These are phyloP conservation scores for Eutreptiella sp. DNA, from an alignment of 208 protist genomes.

Conservation along the genomic window DNA sequence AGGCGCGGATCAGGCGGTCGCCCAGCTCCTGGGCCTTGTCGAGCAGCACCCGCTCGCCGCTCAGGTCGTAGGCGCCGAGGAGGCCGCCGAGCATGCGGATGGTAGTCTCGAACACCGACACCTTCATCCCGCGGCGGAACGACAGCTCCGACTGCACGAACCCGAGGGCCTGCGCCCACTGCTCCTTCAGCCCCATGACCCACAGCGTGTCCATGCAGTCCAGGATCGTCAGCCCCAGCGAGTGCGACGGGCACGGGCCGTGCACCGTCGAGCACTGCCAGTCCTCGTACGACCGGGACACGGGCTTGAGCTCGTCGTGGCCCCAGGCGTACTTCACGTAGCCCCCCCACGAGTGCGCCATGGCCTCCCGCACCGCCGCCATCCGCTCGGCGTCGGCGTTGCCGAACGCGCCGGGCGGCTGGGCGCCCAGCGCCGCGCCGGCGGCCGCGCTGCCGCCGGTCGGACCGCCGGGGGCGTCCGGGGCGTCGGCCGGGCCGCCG, in stretches of 20 bases:
- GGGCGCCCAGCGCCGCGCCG: too few relatives aligned
- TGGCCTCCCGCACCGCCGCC: constrained; percentile 1
- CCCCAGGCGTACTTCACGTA: constrained; percentile 59
- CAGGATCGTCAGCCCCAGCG: constrained; percentile 53
- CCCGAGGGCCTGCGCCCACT: constrained; percentile 40
- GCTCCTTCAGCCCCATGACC: constrained; percentile 54
- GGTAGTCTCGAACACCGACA: constrained; percentile 62
- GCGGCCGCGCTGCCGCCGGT: too few relatives aligned
- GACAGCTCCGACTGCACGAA: constrained; percentile 38
- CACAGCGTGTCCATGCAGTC: constrained; percentile 65
- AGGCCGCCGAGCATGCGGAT: constrained; percentile 63
- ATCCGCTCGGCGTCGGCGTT: too few relatives aligned
- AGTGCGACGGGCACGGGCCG: too few relatives aligned
- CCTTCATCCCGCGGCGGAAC: too few relatives aligned
- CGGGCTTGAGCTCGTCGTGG: constrained; percentile 53
- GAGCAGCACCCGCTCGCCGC: constrained; percentile 34
- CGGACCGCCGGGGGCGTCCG: too few relatives aligned
- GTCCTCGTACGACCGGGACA: constrained; percentile 16
- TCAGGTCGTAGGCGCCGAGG: constrained; percentile 52
- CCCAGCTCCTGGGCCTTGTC: constrained; percentile 38
- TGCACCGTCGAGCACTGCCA: neutral
- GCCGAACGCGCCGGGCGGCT: too few relatives aligned
- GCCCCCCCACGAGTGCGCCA: constrained; percentile 31
- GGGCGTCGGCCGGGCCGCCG: too few relatives aligned
- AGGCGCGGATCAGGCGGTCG: constrained; percentile 32